These are phyloP conservation scores for Ophiostoma sp. DNA, from an alignment of 2,329 filamentous ascomycete species.

Conservation along the genomic window DNA sequence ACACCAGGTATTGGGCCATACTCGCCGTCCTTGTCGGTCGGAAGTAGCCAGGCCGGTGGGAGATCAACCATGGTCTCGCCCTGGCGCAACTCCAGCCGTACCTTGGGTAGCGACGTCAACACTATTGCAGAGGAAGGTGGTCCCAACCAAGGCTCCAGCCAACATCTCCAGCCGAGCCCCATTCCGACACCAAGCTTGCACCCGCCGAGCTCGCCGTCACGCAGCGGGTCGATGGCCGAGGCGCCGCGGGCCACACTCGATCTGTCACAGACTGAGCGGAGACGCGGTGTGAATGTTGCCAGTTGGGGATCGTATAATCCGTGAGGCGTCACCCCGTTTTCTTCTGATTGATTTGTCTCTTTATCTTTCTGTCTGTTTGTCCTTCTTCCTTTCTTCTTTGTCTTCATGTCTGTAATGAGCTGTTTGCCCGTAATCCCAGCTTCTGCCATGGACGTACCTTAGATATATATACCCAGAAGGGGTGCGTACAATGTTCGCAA, in stretches of 20 bases:
- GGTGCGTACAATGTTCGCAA: not conserved
- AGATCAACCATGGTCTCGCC: constrained; percentile 24
- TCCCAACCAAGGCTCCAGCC: too few relatives aligned
- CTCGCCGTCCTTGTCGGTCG: constrained; percentile 18
- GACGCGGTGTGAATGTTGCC: constrained; percentile 21
- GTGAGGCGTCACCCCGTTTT: not conserved
- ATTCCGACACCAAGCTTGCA: not conserved
- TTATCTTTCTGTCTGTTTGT: not conserved
- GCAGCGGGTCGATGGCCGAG: not conserved
- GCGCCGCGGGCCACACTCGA: constrained; percentile 26
- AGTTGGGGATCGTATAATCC: constrained; percentile 28
- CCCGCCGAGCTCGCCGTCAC: not conserved
- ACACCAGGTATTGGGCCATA: not conserved
- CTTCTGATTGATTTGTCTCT: not conserved
- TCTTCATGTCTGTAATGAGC: not conserved
- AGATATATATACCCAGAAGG: not conserved
- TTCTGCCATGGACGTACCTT: not conserved
- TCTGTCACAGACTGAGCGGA: constrained; percentile 23
- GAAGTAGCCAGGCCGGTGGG: not conserved
- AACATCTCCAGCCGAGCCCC: not conserved
- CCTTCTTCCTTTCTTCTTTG: not conserved
- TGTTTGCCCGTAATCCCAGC: not conserved
- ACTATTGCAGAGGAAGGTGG: not conserved
- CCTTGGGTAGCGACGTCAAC: not conserved
- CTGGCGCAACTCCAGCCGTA: constrained; percentile 23